These are phyloP conservation scores for Entoloma clypeatum DNA, from an alignment of 1,284 basidiomycete species.

Conservation along the genomic window DNA sequence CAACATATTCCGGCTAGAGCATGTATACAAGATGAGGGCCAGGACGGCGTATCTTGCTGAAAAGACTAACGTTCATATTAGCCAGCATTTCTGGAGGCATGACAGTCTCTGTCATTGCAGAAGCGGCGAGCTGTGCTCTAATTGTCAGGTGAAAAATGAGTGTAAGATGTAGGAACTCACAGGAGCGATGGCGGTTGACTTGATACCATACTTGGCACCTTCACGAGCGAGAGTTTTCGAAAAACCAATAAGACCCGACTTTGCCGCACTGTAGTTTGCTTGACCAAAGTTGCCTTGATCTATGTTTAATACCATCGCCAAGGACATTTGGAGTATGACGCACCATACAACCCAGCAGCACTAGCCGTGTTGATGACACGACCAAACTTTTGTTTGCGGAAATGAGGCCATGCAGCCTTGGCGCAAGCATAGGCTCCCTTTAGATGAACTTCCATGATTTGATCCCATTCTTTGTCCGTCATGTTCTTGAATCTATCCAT, in stretches of 20 bases:
- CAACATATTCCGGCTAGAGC: constrained; percentile 83
- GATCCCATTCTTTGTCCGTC: constrained; percentile 86
- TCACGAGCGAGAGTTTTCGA: constrained; percentile 90
- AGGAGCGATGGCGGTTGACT: constrained; percentile 85
- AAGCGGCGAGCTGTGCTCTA: constrained; percentile 74
- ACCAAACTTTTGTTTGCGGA: constrained; percentile 93
- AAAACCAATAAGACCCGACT: constrained; percentile 89
- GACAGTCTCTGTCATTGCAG: constrained; percentile 90
- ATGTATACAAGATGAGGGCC: constrained; percentile 1
- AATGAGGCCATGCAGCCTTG: constrained; percentile 95
- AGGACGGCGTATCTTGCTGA: too few relatives aligned
- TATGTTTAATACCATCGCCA: constrained; percentile 1
- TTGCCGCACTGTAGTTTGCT: constrained; percentile 88
- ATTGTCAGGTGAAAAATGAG: not conserved
- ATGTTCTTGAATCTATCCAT: constrained; percentile 81
- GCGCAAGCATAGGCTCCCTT: constrained; percentile 96
- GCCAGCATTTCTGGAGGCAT: constrained; percentile 98
- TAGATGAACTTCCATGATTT: constrained; percentile 86
- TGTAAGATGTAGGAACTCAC: constrained; percentile 42
- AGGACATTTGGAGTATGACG: constrained; percentile 16
- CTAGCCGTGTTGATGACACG: constrained; percentile 92
- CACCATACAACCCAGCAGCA: constrained; percentile 81
- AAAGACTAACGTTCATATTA: constrained; percentile 66
- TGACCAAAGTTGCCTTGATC: constrained; percentile 89
- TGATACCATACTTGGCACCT: constrained; percentile 92